Percentiles rank a stretch among this genome's conserved stretches.
Evolutionary conservation across 129 eudicot species (phyloP).

Genomic region (Heracleum sosnowskyi): DNA sequence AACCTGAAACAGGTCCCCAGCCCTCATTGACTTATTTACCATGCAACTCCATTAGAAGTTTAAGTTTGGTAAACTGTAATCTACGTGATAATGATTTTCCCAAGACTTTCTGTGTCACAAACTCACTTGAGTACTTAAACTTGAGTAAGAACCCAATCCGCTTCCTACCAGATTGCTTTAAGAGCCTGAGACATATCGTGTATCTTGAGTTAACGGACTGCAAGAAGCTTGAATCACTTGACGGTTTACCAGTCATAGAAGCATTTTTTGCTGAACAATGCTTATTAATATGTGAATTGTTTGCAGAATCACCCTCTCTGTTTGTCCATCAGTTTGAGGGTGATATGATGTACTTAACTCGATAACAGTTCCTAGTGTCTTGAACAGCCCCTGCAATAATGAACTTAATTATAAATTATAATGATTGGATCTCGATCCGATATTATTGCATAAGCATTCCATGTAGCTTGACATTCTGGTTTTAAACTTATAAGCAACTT

Average conservation of each 20-base stretch:
- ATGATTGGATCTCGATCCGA: too few species aligned
- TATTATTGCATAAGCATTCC: too few species aligned
- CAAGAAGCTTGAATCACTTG: not conserved
- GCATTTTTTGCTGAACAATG: too few species aligned
- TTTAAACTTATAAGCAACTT: too few species aligned
- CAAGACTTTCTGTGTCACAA: not conserved
- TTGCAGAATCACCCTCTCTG: too few species aligned
- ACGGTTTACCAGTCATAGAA: not conserved
- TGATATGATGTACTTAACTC: too few species aligned
- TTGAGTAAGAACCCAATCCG: slow-evolving; percentile 9
- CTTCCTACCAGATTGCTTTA: slow-evolving; percentile 10
- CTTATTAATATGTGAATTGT: too few species aligned
- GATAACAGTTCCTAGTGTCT: too few species aligned
- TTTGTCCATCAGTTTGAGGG: too few species aligned
- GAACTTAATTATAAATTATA: too few species aligned
- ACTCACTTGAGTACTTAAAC: not conserved
- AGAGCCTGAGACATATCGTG: not conserved
- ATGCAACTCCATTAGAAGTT: not conserved
- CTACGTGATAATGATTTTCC: not conserved
- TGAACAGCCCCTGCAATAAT: too few species aligned
- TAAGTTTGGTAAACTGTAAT: not conserved
- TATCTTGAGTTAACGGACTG: not conserved
- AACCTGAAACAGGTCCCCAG: not conserved
- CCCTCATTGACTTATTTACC: not conserved
- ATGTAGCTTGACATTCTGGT: too few species aligned